Percentiles rank a stretch among this genome's conserved stretches.
phyloP scores from a whole-genome alignment of 2,329 filamentous ascomycete species.

The Apiospora saccharicola region DNA sequence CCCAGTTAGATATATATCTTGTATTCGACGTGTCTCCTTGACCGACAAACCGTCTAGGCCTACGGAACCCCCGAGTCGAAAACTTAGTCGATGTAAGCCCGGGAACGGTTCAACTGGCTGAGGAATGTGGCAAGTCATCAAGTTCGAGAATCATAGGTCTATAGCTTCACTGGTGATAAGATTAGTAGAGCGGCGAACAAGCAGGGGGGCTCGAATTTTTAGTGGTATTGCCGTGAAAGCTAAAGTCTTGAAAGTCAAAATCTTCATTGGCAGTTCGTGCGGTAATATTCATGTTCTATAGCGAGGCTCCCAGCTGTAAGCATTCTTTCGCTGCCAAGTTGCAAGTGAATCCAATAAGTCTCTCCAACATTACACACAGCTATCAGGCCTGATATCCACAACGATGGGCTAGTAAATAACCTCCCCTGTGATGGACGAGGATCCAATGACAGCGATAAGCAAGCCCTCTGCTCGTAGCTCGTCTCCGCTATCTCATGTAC shows the following conservation, averaged over 20 bases:
- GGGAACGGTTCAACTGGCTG: background rate
- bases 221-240: background rate
- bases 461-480: background rate
- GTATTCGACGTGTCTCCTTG: background rate
- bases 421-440: background rate
- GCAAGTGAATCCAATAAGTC: background rate
- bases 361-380: background rate
- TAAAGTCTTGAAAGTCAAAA: background rate
- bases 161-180: too few relatives aligned
- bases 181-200: too few relatives aligned
- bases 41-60: too few relatives aligned
- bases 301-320: too few relatives aligned
- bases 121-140: background rate
- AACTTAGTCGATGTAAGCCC: too few relatives aligned
- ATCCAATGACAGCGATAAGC: background rate
- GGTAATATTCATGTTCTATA: background rate
- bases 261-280: background rate
- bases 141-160: too few relatives aligned
- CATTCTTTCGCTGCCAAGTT: too few relatives aligned
- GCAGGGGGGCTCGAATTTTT: background rate
- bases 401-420: background rate
- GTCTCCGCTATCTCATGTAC: slow-evolving; percentile 18
- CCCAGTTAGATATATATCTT: background rate
- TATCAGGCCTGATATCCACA: background rate
- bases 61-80: too few relatives aligned